Conservation (phyloP, 2,329 filamentous ascomycete species). For the Clonostachys solani region DNA sequence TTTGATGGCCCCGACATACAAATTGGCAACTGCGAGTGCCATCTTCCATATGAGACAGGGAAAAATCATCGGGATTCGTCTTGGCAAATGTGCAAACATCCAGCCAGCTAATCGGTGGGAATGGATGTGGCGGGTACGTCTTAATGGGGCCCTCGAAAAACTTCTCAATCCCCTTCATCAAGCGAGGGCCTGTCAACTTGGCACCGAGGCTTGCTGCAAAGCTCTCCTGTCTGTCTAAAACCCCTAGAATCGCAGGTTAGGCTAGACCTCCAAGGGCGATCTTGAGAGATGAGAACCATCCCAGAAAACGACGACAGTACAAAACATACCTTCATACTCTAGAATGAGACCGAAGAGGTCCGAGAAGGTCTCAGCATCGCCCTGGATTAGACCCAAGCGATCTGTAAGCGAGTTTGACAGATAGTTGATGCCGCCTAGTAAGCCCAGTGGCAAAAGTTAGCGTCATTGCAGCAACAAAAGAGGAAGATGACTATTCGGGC, state of each 20-base stretch:
- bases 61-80: constrained; percentile 74
- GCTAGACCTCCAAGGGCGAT: constrained; percentile 3
- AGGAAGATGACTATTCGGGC: not conserved
- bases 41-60: constrained; percentile 63
- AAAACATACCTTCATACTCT: constrained; percentile 64
- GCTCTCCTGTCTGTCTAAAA: constrained; percentile 80
- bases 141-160: constrained; percentile 78
- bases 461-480: not conserved
- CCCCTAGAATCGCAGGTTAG: constrained; percentile 39
- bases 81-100: constrained; percentile 84
- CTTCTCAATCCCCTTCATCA: constrained; percentile 82
- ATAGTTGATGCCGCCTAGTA: constrained; percentile 45
- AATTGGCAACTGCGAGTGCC: constrained; percentile 75
- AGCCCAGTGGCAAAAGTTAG: not conserved
- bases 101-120: constrained; percentile 70
- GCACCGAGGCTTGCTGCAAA: constrained; percentile 82
- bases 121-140: constrained; percentile 43
- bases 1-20: constrained; percentile 72
- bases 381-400: constrained; percentile 45
- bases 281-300: not conserved
- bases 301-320: not conserved
- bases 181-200: constrained; percentile 74
- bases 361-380: constrained; percentile 63
- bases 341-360: constrained; percentile 69
- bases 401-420: constrained; percentile 37